These are phyloP conservation scores for Stellera chamaejasme DNA, from an alignment of 345 rosid species.

Conservation along the genomic window DNA sequence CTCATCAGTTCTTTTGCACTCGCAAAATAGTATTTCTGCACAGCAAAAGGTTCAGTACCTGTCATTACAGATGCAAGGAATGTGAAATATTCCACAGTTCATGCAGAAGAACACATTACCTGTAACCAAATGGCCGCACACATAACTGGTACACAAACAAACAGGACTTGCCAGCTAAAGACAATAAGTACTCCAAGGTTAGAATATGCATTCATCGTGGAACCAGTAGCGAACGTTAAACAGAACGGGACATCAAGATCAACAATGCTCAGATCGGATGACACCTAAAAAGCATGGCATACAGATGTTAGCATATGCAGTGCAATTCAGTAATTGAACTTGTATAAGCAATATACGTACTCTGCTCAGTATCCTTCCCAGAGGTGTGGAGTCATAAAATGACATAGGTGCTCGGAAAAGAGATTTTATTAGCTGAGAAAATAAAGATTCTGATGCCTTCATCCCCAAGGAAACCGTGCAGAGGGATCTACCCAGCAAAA, in stretches of 20 bases:
- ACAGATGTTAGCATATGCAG: neutral
- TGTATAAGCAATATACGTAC: conserved; percentile 24
- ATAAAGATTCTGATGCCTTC: conserved; percentile 52
- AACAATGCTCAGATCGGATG: conserved; percentile 82
- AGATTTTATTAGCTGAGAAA: conserved; percentile 60
- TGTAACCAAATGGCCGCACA: conserved; percentile 63
- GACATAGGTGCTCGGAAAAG: conserved; percentile 74
- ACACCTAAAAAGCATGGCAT: conserved; percentile 31
- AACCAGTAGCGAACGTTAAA: conserved; percentile 52
- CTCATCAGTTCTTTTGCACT: conserved; percentile 89
- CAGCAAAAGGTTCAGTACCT: neutral
- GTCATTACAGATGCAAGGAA: neutral
- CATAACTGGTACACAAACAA: conserved; percentile 66
- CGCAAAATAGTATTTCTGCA: conserved; percentile 73
- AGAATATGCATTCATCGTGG: conserved; percentile 47
- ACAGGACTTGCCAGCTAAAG: conserved; percentile 88
- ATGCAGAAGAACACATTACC: conserved; percentile 27
- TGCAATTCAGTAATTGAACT: neutral
- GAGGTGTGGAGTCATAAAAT: conserved; percentile 69
- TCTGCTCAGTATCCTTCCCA: conserved; percentile 73
- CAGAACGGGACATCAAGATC: conserved; percentile 83
- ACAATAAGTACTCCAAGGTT: conserved; percentile 78
- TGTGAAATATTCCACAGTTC: neutral
- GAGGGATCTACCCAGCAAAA: conserved; percentile 41
- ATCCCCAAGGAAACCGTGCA: conserved; percentile 37